Conservation (phyloP, 2,329 filamentous ascomycete genomes). For the Immersiporthe knoxdaviesiana region DNA sequence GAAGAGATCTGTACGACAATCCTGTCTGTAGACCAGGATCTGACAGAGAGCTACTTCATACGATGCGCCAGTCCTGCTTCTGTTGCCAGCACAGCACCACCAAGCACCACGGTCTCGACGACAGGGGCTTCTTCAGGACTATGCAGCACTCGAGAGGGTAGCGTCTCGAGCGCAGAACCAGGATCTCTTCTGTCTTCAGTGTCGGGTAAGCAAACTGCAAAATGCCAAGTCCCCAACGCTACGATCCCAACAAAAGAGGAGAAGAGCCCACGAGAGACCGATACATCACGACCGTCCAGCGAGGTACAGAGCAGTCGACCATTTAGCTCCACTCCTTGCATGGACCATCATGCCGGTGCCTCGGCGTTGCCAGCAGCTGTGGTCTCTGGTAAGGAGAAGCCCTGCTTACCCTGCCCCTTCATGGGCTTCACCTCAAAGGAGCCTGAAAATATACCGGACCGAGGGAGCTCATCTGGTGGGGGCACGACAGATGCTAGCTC, state of each 20-base stretch:
- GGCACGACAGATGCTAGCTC: not conserved
- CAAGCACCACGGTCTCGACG: not conserved
- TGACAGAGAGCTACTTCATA: not conserved
- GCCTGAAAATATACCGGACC: not conserved
- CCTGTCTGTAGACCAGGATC: not conserved
- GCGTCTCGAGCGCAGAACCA: not conserved
- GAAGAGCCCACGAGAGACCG: not conserved
- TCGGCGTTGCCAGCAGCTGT: not conserved
- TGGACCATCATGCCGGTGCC: not conserved
- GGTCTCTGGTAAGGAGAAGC: not conserved
- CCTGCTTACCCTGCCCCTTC: not conserved
- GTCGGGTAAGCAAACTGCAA: not conserved
- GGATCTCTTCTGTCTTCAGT: not conserved
- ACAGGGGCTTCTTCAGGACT: not conserved
- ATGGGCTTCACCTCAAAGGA: not conserved
- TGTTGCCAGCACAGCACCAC: not conserved
- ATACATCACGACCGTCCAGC: not conserved
- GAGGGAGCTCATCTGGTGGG: not conserved
- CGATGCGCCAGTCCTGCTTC: not conserved
- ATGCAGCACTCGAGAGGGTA: not conserved
- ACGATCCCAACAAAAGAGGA: not conserved
- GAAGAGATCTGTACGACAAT: not conserved
- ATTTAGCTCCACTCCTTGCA: not conserved
- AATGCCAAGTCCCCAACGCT: not conserved
- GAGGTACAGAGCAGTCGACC: not conserved